These are phyloP conservation scores for Omphalotus guepiniiformis DNA, from an alignment of 768 basidiomycete genomes.

Conservation along the genomic window DNA sequence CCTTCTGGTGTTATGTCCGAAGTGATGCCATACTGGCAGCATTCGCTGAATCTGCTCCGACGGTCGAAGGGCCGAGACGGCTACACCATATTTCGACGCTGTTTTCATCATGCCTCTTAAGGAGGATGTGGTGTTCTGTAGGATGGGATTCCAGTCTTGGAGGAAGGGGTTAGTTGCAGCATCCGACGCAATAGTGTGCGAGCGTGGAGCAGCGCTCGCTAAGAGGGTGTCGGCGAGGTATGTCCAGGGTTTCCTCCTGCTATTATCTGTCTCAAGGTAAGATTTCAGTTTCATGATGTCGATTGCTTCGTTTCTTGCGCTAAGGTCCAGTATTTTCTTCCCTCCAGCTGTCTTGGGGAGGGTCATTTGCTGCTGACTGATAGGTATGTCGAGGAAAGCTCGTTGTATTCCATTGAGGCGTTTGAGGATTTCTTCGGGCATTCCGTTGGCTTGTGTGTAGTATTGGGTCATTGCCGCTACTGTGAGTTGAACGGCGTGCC, in stretches of 20 bases:
- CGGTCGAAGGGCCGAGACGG: not conserved
- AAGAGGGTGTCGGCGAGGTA: not conserved
- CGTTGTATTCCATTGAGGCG: constrained; percentile 2
- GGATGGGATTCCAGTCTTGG: constrained; percentile 4
- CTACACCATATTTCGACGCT: constrained; percentile 9
- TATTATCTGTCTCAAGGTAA: constrained; percentile 1
- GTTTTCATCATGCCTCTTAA: not conserved
- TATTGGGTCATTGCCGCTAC: constrained; percentile 11
- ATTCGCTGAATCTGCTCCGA: not conserved
- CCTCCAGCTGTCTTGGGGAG: constrained; percentile 4
- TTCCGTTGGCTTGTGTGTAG: constrained; percentile 12
- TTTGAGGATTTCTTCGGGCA: constrained; percentile 13
- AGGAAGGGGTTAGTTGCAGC: constrained; percentile 4
- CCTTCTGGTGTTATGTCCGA: not conserved
- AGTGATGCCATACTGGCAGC: constrained; percentile 15
- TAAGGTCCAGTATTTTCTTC: constrained; percentile 10
- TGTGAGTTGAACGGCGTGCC: not conserved
- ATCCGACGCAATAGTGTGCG: not conserved
- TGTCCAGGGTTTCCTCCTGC: not conserved
- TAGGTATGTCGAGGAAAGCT: constrained; percentile 9
- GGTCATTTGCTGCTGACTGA: not conserved
- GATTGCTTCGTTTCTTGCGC: constrained; percentile 10
- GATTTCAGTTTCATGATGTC: constrained; percentile 7
- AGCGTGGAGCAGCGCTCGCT: not conserved
- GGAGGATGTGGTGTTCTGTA: not conserved